These are phyloP conservation scores for Penicillium brevicompactum DNA, from an alignment of 2,329 filamentous ascomycete genomes.

Conservation along the genomic window DNA sequence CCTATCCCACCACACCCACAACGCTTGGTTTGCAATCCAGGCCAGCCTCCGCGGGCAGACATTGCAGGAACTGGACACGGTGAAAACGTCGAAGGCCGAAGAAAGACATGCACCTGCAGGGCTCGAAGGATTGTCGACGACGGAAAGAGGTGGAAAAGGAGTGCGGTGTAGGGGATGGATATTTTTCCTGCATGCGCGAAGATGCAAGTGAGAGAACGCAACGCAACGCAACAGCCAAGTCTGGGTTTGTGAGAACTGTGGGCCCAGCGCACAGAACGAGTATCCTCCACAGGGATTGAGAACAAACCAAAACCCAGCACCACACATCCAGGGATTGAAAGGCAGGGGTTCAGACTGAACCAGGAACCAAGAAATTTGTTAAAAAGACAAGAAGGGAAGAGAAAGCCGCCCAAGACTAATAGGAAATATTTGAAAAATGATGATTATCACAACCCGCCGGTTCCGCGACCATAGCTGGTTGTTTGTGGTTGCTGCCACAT, in stretches of 20 bases:
- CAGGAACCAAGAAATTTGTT: constrained; percentile 6
- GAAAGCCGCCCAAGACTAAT: constrained; percentile 27
- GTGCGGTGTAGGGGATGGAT: constrained; percentile 2
- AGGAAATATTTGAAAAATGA: constrained; percentile 23
- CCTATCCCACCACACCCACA: neutral
- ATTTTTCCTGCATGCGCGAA: constrained; percentile 6
- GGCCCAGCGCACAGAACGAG: neutral
- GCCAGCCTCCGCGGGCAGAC: neutral
- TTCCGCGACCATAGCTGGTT: constrained; percentile 18
- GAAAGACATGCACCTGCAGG: constrained; percentile 2
- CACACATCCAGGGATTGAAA: constrained; percentile 7
- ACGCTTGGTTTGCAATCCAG: neutral
- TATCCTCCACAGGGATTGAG: constrained; percentile 4
- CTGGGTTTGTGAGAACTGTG: constrained; percentile 7
- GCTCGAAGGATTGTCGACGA: neutral
- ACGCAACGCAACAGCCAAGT: constrained; percentile 1
- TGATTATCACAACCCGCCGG: constrained; percentile 33
- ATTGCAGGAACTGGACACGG: neutral
- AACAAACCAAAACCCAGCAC: constrained; percentile 9
- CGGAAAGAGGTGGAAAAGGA: neutral
- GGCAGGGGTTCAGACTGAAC: constrained; percentile 2
- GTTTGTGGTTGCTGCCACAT: constrained; percentile 19
- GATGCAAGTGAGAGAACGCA: constrained; percentile 6
- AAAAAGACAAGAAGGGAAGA: constrained; percentile 21
- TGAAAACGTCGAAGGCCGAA: neutral